Conservation (phyloP, 1,284 basidiomycete genomes). For the Fomitopsis betulina region DNA sequence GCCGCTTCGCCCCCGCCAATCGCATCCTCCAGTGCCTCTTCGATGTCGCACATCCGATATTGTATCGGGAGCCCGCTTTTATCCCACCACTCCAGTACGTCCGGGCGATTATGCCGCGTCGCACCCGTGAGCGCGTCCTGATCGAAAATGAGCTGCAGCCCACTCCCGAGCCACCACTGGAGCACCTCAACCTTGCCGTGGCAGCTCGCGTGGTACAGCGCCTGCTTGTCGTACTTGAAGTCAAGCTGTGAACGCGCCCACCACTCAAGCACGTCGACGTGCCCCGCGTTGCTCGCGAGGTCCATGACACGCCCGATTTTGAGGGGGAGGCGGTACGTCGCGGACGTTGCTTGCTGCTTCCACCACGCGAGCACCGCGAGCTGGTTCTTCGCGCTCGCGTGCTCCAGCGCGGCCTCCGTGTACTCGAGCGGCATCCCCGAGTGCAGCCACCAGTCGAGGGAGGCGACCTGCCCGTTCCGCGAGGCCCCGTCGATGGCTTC, state of each 20-base stretch:
- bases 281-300: constrained; percentile 68
- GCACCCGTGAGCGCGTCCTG: constrained; percentile 73
- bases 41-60: constrained; percentile 81
- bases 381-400: constrained; percentile 70
- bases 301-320: constrained; percentile 82
- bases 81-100: constrained; percentile 84
- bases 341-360: constrained; percentile 35
- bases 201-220: constrained; percentile 71
- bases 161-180: constrained; percentile 79
- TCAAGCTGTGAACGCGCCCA: constrained; percentile 75
- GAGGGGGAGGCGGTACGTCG: constrained; percentile 42
- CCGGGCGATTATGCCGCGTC: constrained; percentile 74
- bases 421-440: constrained; percentile 59
- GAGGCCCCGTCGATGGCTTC: constrained; percentile 73
- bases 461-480: constrained; percentile 56
- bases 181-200: constrained; percentile 77
- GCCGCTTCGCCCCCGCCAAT: constrained; percentile 70
- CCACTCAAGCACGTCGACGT: constrained; percentile 73
- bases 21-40: constrained; percentile 81
- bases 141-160: constrained; percentile 72
- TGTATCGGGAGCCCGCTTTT: constrained; percentile 69
- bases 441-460: constrained; percentile 69
- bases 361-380: constrained; percentile 77
- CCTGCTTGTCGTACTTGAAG: constrained; percentile 70
- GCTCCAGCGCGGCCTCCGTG: constrained; percentile 71